Percentiles rank a stretch among this genome's conserved stretches.
Evolutionary conservation across 345 rosid species (phyloP).

Genomic region (Euphorbia lathyris): DNA sequence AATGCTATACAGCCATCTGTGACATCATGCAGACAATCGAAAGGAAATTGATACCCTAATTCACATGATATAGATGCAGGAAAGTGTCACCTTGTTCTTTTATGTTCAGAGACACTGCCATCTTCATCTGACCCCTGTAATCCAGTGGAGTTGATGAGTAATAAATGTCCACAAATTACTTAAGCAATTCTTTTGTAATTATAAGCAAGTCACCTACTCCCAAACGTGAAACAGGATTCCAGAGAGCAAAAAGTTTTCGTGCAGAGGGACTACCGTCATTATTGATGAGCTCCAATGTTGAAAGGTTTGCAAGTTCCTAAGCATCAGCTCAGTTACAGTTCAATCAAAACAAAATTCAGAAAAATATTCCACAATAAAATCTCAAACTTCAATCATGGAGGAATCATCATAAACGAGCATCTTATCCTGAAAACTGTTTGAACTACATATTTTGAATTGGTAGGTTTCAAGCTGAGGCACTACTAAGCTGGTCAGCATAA

Average conservation of each 20-base stretch:
- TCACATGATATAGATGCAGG: neutral
- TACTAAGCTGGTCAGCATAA: neutral
- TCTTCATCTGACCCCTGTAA: constrained; percentile 48
- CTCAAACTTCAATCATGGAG: constrained; percentile 9
- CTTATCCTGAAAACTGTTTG: neutral
- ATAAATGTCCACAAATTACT: constrained; percentile 8
- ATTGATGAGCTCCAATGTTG: constrained; percentile 67
- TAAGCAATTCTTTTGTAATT: neutral
- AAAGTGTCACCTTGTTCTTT: constrained; percentile 40
- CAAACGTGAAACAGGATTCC: constrained; percentile 56
- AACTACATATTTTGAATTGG: neutral
- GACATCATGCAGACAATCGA: neutral
- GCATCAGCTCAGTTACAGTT: constrained; percentile 22
- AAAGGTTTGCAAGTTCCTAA: constrained; percentile 90
- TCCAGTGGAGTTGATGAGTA: constrained; percentile 23
- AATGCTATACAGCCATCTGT: neutral
- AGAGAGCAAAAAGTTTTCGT: constrained; percentile 68
- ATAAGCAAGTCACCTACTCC: constrained; percentile 38
- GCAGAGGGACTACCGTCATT: constrained; percentile 94
- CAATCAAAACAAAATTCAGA: constrained; percentile 6
- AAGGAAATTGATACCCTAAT: neutral
- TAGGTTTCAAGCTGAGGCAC: neutral
- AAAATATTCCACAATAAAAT: neutral
- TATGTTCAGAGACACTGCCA: constrained; percentile 26
- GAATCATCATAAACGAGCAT: neutral